Conservation (phyloP, 148 eudicot genomes). For the Arctostaphylos glauca region DNA sequence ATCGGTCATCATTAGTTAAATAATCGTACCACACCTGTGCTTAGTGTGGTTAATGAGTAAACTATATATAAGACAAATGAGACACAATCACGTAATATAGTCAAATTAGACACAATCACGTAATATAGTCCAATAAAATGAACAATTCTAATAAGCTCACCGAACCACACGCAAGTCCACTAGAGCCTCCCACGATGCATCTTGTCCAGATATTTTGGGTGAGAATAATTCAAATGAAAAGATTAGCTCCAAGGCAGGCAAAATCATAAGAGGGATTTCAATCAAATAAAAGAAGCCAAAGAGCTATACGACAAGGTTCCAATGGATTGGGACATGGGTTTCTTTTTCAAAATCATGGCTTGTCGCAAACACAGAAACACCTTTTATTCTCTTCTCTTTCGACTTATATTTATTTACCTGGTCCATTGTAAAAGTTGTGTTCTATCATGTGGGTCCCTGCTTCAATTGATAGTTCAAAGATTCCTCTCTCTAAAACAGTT, state of each 20-base stretch:
- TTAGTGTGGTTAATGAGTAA: too few species aligned
- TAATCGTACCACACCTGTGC: neutral
- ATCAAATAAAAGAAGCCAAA: neutral
- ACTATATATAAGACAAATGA: too few species aligned
- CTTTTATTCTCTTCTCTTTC: neutral
- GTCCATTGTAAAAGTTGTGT: conserved; percentile 10
- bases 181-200: too few species aligned
- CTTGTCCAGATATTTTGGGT: too few species aligned
- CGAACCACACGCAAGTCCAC: too few species aligned
- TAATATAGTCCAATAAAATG: too few species aligned
- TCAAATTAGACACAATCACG: too few species aligned
- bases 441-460: neutral
- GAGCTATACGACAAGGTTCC: neutral
- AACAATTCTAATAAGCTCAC: too few species aligned
- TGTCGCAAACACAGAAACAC: neutral
- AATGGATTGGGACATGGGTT: neutral
- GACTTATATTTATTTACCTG: neutral
- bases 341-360: neutral
- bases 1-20: neutral
- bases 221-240: neutral
- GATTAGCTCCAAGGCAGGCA: neutral
- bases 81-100: too few species aligned
- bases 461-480: too few species aligned
- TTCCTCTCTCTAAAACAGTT: neutral
- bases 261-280: neutral